A percentile compares a stretch with the other conserved stretches of the same genome.
These are phyloP conservation scores for Leishmania mexicana DNA, from an alignment of 208 protist genomes.

Conservation along the genomic window DNA sequence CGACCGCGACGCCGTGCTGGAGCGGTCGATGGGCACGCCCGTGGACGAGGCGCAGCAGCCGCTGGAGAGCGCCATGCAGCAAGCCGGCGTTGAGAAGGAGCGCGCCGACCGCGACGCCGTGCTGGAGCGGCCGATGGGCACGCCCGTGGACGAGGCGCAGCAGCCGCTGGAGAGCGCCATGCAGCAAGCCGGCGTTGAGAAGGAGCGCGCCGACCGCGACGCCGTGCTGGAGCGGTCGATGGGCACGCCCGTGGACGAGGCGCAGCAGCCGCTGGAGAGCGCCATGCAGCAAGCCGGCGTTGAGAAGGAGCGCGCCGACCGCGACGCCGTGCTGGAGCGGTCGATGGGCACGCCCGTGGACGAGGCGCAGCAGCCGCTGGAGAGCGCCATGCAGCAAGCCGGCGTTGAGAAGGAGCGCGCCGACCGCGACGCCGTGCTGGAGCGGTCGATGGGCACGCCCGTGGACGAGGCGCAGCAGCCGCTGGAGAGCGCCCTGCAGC, in stretches of 20 bases:
- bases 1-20: not conserved
- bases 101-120: not conserved
- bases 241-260: not conserved
- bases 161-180: not conserved
- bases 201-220: not conserved
- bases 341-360: not conserved
- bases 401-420: not conserved
- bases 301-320: not conserved
- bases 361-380: slow-evolving; percentile 4
- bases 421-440: not conserved
- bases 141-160: not conserved
- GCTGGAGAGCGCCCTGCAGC: not conserved
- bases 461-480: not conserved
- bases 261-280: not conserved
- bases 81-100: not conserved
- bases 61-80: not conserved
- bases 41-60: not conserved
- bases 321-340: slow-evolving; percentile 1
- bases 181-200: not conserved
- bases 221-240: not conserved
- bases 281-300: not conserved
- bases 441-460: not conserved
- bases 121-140: not conserved
- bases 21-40: not conserved
- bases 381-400: not conserved